Evolutionary conservation across 1,284 basidiomycete genomes (phyloP), one percentile per base, ranked within the genome.

Genomic region (Leccinum pachyderme): DNA sequence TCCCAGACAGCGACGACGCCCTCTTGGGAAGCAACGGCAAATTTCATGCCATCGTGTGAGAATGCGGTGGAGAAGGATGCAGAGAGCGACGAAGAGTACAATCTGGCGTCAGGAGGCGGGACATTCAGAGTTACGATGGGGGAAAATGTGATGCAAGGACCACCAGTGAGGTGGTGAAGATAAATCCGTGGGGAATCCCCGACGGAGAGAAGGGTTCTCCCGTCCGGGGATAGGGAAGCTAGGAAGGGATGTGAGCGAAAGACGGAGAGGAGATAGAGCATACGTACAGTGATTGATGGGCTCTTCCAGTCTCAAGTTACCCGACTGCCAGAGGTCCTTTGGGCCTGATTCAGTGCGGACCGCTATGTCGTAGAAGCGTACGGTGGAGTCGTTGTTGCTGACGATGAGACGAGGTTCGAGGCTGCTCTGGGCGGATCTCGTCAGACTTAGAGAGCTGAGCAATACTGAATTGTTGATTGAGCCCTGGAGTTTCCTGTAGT

Each of bases 51-150:
- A 61, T 91, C 86, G 0, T 83, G 74, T 4, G 86, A 90, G 77
- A 93, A 95, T 1, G 90, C 83, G 0, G 90, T 91, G 13, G 86
- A 88, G 71, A 94, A 95, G n/a, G 88, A 89, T 2, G 88, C 85
- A 2, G 82, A 80, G 18, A 84, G 76, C 0, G 81, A 76, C 27
- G 75, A 65, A 12, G 75, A 66, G 57, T 75, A 76, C 22, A 70
- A 57, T 33, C 71, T 63, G 37, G 71, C 58, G 64, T 77, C 75
- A 25, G 82, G 78, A 29, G 81, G 73, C 2, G 86, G 86, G 12
- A 87, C 77, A 25, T 76, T 74, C 55, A 84, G 78, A 31, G 78
- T 82, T 11, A 75, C 72, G 60, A 85, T 84, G 37, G 75, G 81
- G 31, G 79, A 68, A 57, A 88, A 86, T 4, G 80, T 74, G 58